A percentile compares a stretch with the other conserved stretches of the same genome.
phyloP scores from a whole-genome alignment of 148 eudicot genomes.

The Limonium bicolor region DNA sequence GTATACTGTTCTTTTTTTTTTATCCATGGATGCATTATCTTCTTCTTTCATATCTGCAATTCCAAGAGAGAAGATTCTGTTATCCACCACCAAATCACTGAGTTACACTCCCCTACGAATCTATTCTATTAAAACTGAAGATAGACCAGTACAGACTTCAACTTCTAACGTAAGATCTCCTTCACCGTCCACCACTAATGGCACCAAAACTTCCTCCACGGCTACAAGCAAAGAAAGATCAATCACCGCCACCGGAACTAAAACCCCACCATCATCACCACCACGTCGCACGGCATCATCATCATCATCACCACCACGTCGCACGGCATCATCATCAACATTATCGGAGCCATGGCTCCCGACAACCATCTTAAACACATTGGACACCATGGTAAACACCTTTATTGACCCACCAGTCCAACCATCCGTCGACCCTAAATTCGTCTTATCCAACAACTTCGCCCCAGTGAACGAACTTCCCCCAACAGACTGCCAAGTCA shows the following conservation, averaged over 20 bases:
- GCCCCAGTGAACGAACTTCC: slow-evolving; percentile 67
- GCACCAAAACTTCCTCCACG: background rate
- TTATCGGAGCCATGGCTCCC: slow-evolving; percentile 6
- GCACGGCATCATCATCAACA: background rate
- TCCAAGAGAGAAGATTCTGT: slow-evolving; percentile 2
- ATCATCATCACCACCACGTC: background rate
- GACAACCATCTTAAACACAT: slow-evolving; percentile 20
- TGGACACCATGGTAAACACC: slow-evolving; percentile 38
- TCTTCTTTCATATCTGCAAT: slow-evolving; percentile 8
- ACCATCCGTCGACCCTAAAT: slow-evolving; percentile 38
- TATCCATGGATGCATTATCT: slow-evolving; percentile 13
- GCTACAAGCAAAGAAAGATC: background rate
- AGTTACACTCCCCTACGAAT: background rate
- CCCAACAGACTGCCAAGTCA: slow-evolving; percentile 38
- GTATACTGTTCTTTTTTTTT: too few relatives aligned
- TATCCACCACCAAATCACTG: background rate
- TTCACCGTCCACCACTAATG: slow-evolving; percentile 5
- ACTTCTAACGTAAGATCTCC: background rate
- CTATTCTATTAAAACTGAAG: slow-evolving; percentile 16
- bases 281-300: background rate
- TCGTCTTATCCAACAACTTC: slow-evolving; percentile 45
- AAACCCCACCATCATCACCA: background rate
- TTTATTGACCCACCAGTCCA: slow-evolving; percentile 42
- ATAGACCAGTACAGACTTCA: slow-evolving; percentile 9
- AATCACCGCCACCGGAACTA: background rate